These are phyloP conservation scores for Pleurotus tuoliensis DNA, from an alignment of 768 basidiomycete species.

Conservation along the genomic window DNA sequence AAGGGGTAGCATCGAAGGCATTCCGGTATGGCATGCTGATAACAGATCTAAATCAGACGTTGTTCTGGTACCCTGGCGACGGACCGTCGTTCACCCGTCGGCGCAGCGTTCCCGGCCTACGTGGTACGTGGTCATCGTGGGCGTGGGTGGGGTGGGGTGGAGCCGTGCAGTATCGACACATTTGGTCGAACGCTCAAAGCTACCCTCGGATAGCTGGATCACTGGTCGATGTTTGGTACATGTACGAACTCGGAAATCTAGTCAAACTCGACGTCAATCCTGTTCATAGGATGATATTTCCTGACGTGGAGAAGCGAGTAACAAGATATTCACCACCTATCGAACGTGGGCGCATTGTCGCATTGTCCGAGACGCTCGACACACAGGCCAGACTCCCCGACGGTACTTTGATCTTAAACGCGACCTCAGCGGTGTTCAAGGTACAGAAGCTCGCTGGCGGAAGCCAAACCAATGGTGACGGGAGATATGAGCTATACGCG, in stretches of 20 bases:
- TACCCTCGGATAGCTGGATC: background rate
- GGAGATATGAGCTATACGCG: background rate
- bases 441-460: background rate
- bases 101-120: background rate
- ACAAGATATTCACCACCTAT: background rate
- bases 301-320: background rate
- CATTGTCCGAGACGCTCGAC: too few species aligned
- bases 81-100: background rate
- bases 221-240: background rate
- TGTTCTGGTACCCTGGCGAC: background rate
- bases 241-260: background rate
- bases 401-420: background rate
- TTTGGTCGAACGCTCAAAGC: background rate
- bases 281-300: background rate
- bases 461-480: too few species aligned
- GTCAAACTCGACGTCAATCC: background rate
- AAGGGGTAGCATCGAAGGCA: background rate
- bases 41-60: background rate
- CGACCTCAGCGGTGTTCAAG: background rate
- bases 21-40: slow-evolving; percentile 1
- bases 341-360: too few species aligned
- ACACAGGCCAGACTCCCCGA: background rate
- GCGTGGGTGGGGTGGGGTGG: slow-evolving; percentile 4
- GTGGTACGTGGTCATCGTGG: background rate
- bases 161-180: background rate